These are phyloP conservation scores for Zea mays DNA, from an alignment of 176 grass and related monocot genomes.

Conservation along the genomic window DNA sequence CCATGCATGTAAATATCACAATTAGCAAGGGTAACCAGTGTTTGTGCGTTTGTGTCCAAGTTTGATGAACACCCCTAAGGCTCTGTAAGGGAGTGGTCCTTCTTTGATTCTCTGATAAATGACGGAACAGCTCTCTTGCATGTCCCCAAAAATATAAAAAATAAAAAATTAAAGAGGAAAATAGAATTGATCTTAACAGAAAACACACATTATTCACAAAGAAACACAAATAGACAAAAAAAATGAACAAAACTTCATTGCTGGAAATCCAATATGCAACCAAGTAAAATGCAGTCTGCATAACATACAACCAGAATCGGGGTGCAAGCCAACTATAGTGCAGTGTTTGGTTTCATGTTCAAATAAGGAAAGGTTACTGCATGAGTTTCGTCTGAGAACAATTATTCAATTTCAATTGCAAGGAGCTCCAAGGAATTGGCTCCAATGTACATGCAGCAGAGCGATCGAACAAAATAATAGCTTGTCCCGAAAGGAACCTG, in stretches of 20 bases:
- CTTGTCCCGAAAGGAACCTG: neutral
- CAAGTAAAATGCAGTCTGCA: slow-evolving; percentile 22
- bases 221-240: neutral
- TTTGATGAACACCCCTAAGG: neutral
- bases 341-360: neutral
- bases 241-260: neutral
- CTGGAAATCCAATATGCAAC: slow-evolving; percentile 33
- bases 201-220: slow-evolving; percentile 16
- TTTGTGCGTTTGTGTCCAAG: neutral
- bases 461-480: neutral
- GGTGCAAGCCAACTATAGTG: neutral
- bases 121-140: neutral
- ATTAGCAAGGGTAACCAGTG: neutral
- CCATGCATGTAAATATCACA: slow-evolving; percentile 33
- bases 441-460: neutral
- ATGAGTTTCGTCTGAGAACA: neutral
- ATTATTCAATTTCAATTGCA: slow-evolving; percentile 14
- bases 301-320: neutral
- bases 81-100: neutral
- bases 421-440: neutral
- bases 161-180: neutral
- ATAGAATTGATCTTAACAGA: slow-evolving; percentile 2
- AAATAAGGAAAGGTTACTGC: neutral
- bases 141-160: neutral
- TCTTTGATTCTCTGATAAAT: neutral